These are phyloP conservation scores for Neofusicoccum umdonicola DNA, from an alignment of 2,329 filamentous ascomycete species.

Conservation along the genomic window DNA sequence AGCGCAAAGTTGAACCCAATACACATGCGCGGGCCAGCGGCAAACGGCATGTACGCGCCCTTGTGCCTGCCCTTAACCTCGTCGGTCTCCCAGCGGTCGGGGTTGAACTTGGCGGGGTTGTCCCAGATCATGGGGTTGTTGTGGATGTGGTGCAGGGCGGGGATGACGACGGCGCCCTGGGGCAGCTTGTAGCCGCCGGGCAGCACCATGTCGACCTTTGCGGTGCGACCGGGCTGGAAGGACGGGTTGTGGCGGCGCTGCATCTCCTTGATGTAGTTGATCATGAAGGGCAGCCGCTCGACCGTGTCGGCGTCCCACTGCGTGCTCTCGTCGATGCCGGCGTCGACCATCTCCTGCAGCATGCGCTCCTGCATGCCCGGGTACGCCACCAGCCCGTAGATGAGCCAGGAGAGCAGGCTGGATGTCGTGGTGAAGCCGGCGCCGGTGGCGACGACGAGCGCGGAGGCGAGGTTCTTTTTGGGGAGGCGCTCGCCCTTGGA, in stretches of 20 bases:
- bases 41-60: conserved; percentile 59
- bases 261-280: conserved; percentile 61
- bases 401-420: conserved; percentile 57
- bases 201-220: conserved; percentile 55
- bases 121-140: conserved; percentile 58
- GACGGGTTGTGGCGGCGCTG: conserved; percentile 60
- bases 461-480: conserved; percentile 38
- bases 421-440: conserved; percentile 63
- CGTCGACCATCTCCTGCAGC: conserved; percentile 55
- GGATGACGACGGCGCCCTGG: conserved; percentile 53
- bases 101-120: conserved; percentile 57
- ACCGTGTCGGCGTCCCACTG: conserved; percentile 37
- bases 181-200: conserved; percentile 60
- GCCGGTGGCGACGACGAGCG: conserved; percentile 52
- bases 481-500: conserved; percentile 56
- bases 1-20: conserved; percentile 66
- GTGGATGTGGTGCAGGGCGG: conserved; percentile 46
- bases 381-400: conserved; percentile 56
- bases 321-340: conserved; percentile 33
- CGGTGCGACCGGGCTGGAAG: conserved; percentile 59
- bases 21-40: conserved; percentile 56
- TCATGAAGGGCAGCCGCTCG: conserved; percentile 49
- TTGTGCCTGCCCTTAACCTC: conserved; percentile 50
- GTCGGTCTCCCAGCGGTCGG: conserved; percentile 59
- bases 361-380: conserved; percentile 56